Percentiles rank a stretch among this genome's conserved stretches.
phyloP scores from a whole-genome alignment of 148 eudicot genomes.

The Bassia scoparia region DNA sequence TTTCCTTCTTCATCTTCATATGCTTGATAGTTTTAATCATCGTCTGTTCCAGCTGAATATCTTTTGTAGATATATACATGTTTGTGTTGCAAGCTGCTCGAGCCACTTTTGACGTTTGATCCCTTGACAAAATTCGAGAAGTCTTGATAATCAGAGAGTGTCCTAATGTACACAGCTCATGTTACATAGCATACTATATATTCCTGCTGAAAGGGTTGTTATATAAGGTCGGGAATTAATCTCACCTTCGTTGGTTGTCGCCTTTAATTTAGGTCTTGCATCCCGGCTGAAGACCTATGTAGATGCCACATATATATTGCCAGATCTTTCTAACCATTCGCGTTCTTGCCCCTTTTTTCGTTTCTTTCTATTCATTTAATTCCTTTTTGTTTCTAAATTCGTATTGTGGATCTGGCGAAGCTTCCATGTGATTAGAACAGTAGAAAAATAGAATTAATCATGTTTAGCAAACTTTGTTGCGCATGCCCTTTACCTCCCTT shows the following conservation, averaged over 20 bases:
- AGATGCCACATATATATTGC: constrained; percentile 11
- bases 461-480: background rate
- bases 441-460: background rate
- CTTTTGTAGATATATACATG: constrained; percentile 8
- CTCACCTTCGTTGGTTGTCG: background rate
- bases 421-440: too few relatives aligned
- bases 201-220: constrained; percentile 13
- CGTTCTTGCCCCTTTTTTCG: background rate
- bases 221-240: constrained; percentile 10
- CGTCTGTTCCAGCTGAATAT: background rate
- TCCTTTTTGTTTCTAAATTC: background rate
- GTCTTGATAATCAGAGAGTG: constrained; percentile 8
- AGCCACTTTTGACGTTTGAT: constrained; percentile 88
- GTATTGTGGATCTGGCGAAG: background rate
- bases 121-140: constrained; percentile 64
- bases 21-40: background rate
- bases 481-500: too few relatives aligned
- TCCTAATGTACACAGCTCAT: constrained; percentile 27
- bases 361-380: too few relatives aligned
- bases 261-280: background rate
- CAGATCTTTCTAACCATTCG: background rate
- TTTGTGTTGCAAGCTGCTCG: constrained; percentile 70
- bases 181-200: background rate
- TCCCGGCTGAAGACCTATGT: constrained; percentile 18
- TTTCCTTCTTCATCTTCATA: background rate